Base-by-base conservation (phyloP, 805 yeast genomes). In the Candida corydali region DNA sequence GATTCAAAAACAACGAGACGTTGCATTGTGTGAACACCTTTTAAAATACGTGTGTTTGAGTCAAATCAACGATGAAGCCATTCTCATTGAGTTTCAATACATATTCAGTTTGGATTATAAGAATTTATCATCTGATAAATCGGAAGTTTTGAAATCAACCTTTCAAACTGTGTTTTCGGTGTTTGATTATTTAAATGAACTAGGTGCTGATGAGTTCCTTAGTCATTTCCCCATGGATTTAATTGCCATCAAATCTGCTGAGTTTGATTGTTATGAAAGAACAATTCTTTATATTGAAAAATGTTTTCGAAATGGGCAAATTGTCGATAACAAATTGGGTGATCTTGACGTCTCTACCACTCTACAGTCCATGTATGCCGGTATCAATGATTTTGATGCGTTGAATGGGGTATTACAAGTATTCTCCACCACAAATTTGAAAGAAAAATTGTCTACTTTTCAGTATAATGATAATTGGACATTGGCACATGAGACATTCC, bases 391-490 rank as follows among this genome's bases (percentile, higher is more conserved):
- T 51, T 72, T 81, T 25, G 99, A 93, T 63, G 80, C 96, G 0
- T 67, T 93, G 22, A 89, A 85, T 52, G 99, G 98, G 16, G 78
- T 86, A 4, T 62, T 89, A 39, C 79, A 85, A 41, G 73, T 73
- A 41, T 82, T 86, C 47, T 78, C 95, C 0, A 73, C 82, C 0
- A 75, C 78, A 27, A 76, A 78, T 44, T 61, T 87, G 29, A 73
- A 76, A n/a, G 89, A 88, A 42, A 85, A 86, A 52, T 72, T 89
- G 17, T 67, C 80, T 5, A 86, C 86, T 40, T 78, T 91, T 36
- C 93, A 87, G 47, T 88, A 85, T 46, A 80, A 86, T 33, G 87
- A 85, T 27, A 82, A 82, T 49, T 88, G 96, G 95, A 71, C 78
- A 27, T 73, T 86, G 49, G 95, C 96, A 0, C 84, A 86, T 43